These are phyloP conservation scores for Xerocomus spinulosus DNA, from an alignment of 768 basidiomycete species.

Conservation along the genomic window DNA sequence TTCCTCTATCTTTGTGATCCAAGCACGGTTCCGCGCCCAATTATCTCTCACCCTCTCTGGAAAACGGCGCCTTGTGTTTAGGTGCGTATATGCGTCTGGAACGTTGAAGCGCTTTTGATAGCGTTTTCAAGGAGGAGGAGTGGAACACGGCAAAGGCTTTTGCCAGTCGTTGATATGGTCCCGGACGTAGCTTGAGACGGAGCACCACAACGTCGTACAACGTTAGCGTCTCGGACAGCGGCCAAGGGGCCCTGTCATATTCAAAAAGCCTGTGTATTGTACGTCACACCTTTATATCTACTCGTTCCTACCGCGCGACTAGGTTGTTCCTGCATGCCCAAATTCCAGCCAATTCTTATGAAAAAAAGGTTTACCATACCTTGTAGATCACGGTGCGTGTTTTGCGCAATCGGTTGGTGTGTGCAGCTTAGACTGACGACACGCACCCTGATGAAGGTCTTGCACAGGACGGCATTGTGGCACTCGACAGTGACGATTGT, in stretches of 20 bases:
- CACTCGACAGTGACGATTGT: constrained; percentile 51
- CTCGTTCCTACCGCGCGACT: no score
- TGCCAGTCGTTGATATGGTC: background rate
- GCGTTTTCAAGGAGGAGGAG: constrained; percentile 47
- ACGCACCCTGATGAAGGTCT: no score
- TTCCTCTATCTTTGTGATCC: constrained; percentile 4
- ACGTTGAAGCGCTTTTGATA: constrained; percentile 8
- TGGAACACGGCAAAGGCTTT: background rate
- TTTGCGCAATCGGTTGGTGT: background rate
- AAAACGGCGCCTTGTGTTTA: constrained; percentile 51
- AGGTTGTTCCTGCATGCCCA: no score
- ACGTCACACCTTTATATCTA: constrained; percentile 9
- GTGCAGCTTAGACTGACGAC: no score
- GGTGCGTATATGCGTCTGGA: constrained; percentile 36
- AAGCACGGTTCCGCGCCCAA: background rate
- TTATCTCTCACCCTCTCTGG: constrained; percentile 13
- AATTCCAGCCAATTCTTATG: no score
- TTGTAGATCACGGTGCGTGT: constrained; percentile 50
- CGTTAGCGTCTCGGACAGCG: no score
- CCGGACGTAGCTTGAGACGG: constrained; percentile 20
- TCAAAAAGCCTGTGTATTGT: no score
- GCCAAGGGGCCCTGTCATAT: no score
- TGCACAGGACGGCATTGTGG: constrained; percentile 54
- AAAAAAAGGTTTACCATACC: constrained; percentile 48
- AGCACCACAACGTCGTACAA: constrained; percentile 47